These are phyloP conservation scores for Penicillium thymicola DNA, from an alignment of 2,329 filamentous ascomycete species.

Conservation along the genomic window DNA sequence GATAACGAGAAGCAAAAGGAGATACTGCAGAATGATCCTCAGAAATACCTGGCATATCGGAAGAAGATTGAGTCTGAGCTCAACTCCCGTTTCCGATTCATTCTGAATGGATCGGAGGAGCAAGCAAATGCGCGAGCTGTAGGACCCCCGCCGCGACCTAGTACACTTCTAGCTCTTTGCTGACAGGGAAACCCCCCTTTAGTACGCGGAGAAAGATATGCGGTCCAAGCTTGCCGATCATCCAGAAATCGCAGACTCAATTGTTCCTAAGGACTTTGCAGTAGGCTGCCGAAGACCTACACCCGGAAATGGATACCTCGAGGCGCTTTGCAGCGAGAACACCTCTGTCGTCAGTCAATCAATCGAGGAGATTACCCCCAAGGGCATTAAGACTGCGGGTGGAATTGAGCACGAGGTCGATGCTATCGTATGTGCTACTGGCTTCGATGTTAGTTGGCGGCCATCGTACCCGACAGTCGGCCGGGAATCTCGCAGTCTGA, in stretches of 20 bases:
- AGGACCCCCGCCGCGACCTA: background rate
- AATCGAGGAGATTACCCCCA: conserved; percentile 36
- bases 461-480: conserved; percentile 6
- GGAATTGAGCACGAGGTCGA: conserved; percentile 18
- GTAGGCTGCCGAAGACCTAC: conserved; percentile 22
- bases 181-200: background rate
- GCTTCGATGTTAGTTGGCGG: conserved; percentile 8
- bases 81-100: conserved; percentile 22
- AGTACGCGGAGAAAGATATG: conserved; percentile 15
- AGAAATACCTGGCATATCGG: conserved; percentile 23
- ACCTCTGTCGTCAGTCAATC: conserved; percentile 41
- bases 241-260: conserved; percentile 12
- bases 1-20: conserved; percentile 11
- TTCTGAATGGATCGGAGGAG: conserved; percentile 45
- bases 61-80: conserved; percentile 29
- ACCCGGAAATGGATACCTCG: conserved; percentile 21
- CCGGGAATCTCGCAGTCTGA: background rate
- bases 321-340: conserved; percentile 23
- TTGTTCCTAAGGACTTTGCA: conserved; percentile 9
- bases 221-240: conserved; percentile 2
- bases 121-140: conserved; percentile 37
- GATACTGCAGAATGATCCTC: conserved; percentile 17
- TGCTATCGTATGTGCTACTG: conserved; percentile 17
- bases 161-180: background rate
- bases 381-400: conserved; percentile 30